Evolutionary conservation across 2,329 filamentous ascomycete genomes (phyloP).

Genomic region (Verticillium dahliae): DNA sequence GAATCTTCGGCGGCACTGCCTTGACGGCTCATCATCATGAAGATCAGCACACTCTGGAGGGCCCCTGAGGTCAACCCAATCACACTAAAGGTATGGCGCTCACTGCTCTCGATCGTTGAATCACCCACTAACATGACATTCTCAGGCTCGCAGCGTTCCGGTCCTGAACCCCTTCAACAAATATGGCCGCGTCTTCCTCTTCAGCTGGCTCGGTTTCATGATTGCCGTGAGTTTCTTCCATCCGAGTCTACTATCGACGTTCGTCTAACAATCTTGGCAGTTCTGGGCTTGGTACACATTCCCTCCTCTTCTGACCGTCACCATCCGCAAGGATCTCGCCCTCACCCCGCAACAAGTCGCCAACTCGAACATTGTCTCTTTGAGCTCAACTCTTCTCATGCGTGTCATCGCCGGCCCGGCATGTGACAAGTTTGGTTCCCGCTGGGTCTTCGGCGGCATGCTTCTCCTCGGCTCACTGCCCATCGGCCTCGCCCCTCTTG

Average conservation of each 20-base stretch:
- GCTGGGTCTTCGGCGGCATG: slow-evolving; percentile 69
- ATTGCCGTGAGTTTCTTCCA: slow-evolving; percentile 57
- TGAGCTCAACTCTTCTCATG: slow-evolving; percentile 68
- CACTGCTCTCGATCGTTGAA: neutral
- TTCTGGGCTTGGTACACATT: slow-evolving; percentile 95
- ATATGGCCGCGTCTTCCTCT: slow-evolving; percentile 86
- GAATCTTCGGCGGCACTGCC: neutral
- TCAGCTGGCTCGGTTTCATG: slow-evolving; percentile 82
- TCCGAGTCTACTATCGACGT: slow-evolving; percentile 26
- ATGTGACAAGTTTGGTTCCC: slow-evolving; percentile 81
- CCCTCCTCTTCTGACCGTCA: slow-evolving; percentile 70
- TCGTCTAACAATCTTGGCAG: slow-evolving; percentile 31
- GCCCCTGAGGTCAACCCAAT: slow-evolving; percentile 75
- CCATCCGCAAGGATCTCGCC: slow-evolving; percentile 72
- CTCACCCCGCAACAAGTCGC: slow-evolving; percentile 66
- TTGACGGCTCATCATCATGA: slow-evolving; percentile 15
- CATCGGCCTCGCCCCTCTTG: slow-evolving; percentile 73
- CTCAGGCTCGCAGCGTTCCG: slow-evolving; percentile 63
- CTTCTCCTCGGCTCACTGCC: slow-evolving; percentile 76
- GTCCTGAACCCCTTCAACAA: slow-evolving; percentile 69
- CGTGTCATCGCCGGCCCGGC: slow-evolving; percentile 72
- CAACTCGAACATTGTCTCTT: slow-evolving; percentile 86
- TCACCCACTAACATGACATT: neutral
- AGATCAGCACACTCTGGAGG: slow-evolving; percentile 33
- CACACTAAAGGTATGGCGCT: slow-evolving; percentile 54